Conservation (phyloP, 1,139 yeast species). For the Yamadazyma diospyri region DNA sequence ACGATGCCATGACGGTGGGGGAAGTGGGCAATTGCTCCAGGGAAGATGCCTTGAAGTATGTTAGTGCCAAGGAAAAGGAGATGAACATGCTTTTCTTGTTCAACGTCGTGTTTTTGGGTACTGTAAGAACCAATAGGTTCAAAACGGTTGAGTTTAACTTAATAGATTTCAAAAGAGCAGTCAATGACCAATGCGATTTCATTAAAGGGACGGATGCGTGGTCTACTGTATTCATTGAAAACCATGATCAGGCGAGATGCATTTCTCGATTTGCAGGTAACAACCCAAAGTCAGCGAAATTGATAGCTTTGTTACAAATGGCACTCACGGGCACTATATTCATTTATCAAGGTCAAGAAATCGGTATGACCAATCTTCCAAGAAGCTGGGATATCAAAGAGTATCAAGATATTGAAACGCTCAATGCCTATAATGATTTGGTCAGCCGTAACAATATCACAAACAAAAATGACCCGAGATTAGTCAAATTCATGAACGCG, state of each 20-base stretch:
- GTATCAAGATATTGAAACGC: conserved; percentile 48
- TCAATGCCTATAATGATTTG: conserved; percentile 37
- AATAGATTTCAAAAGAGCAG: conserved; percentile 43
- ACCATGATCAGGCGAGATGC: conserved; percentile 57
- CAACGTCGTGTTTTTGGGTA: conserved; percentile 46
- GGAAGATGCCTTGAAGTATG: conserved; percentile 45
- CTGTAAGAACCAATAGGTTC: conserved; percentile 32
- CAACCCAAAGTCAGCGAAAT: conserved; percentile 38
- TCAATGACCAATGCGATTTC: conserved; percentile 28
- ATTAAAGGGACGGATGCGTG: conserved; percentile 52
- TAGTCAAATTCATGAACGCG: conserved; percentile 27
- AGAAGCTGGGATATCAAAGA: conserved; percentile 45
- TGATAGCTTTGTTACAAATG: conserved; percentile 44
- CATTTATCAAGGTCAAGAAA: conserved; percentile 60
- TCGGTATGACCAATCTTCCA: conserved; percentile 50
- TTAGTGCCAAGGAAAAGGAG: conserved; percentile 47
- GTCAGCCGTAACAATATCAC: conserved; percentile 15
- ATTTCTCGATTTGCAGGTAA: conserved; percentile 47
- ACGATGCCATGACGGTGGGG: conserved; percentile 58
- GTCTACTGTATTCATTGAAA: conserved; percentile 54
- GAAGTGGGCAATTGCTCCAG: conserved; percentile 47
- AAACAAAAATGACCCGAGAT: conserved; percentile 15
- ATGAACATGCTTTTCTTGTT: conserved; percentile 54
- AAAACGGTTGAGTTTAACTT: conserved; percentile 33
- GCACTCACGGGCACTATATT: conserved; percentile 55